Evolutionary conservation across 495 filamentous ascomycete genomes (phyloP).

Genomic region (Diplogelasinospora grovesii): DNA sequence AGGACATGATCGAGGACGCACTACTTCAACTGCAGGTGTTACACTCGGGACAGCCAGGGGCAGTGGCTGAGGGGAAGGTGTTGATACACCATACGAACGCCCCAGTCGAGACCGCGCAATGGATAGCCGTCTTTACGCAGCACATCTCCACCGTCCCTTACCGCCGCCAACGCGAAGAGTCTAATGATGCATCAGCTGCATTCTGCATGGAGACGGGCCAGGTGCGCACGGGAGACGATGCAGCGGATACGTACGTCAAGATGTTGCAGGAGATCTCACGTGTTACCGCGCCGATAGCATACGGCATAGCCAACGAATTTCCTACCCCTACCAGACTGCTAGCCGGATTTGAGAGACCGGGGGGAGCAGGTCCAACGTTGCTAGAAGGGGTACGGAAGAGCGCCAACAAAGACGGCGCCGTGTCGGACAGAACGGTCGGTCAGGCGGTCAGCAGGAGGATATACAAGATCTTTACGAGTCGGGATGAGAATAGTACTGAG

Average conservation of each 20-base stretch:
- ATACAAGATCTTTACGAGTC: constrained; percentile 66
- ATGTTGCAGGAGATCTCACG: constrained; percentile 75
- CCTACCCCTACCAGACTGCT: constrained; percentile 51
- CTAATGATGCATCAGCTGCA: constrained; percentile 41
- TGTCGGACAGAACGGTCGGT: constrained; percentile 60
- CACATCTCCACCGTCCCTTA: constrained; percentile 76
- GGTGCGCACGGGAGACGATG: constrained; percentile 64
- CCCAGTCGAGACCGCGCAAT: constrained; percentile 61
- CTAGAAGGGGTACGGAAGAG: constrained; percentile 60
- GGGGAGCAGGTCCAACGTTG: constrained; percentile 49
- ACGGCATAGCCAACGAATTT: constrained; percentile 60
- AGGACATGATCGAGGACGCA: constrained; percentile 67
- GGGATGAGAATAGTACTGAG: constrained; percentile 60
- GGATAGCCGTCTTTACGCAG: constrained; percentile 74
- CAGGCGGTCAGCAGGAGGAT: constrained; percentile 64
- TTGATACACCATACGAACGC: constrained; percentile 66
- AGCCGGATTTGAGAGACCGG: constrained; percentile 50
- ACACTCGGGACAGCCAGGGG: too few relatives aligned
- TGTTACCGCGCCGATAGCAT: constrained; percentile 66
- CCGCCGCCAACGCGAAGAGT: constrained; percentile 37
- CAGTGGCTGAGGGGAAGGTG: too few relatives aligned
- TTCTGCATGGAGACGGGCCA: constrained; percentile 85
- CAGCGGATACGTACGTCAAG: constrained; percentile 62
- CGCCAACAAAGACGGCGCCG: constrained; percentile 59
- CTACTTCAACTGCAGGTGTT: constrained; percentile 65